Evolutionary conservation across 768 basidiomycete genomes (phyloP).

Genomic region (Hericium erinaceus): DNA sequence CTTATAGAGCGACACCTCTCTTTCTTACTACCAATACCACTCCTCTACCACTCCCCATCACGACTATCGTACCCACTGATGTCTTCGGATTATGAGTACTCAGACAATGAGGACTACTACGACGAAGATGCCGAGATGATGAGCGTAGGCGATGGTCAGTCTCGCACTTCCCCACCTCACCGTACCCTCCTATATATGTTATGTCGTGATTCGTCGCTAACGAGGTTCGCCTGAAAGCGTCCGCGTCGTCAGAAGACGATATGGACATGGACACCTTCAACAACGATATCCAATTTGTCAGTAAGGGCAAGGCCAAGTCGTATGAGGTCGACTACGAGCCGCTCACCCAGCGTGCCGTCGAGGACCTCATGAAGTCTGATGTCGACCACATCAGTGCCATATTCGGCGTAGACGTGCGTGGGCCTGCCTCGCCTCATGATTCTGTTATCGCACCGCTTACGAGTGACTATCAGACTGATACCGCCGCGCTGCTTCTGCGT

Average conservation of each 20-base stretch:
- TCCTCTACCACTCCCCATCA: constrained; percentile 2
- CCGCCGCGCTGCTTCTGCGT: constrained; percentile 72
- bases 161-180: background rate
- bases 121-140: constrained; percentile 64
- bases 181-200: constrained; percentile 13
- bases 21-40: constrained; percentile 1
- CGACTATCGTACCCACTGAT: constrained; percentile 19
- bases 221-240: constrained; percentile 21
- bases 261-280: constrained; percentile 61
- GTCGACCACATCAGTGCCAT: constrained; percentile 83
- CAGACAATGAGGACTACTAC: constrained; percentile 61
- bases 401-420: constrained; percentile 80
- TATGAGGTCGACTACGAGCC: constrained; percentile 85
- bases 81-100: constrained; percentile 64
- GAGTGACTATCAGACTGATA: constrained; percentile 37
- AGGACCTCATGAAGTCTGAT: constrained; percentile 68
- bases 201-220: background rate
- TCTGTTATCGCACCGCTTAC: background rate
- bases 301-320: constrained; percentile 50
- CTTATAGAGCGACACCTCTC: constrained; percentile 2
- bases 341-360: constrained; percentile 62
- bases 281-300: constrained; percentile 52
- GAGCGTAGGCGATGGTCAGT: constrained; percentile 48
- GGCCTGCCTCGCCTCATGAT: background rate
- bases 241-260: constrained; percentile 45